phyloP scores from a whole-genome alignment of 176 grass and related monocot species.

The Cenchrus purpureus region DNA sequence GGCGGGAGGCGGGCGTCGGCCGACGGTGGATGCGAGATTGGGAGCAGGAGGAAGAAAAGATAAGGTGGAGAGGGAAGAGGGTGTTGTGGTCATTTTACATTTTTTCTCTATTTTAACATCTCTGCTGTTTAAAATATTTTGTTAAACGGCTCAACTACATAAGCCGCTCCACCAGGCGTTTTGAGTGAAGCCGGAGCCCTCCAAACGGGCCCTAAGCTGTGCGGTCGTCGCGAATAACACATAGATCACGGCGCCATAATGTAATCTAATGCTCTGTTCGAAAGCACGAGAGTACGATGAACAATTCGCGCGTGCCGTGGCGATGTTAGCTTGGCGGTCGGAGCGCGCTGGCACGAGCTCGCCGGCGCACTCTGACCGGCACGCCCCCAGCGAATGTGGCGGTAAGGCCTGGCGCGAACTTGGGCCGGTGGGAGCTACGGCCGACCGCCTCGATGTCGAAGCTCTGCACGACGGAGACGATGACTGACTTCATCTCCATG shows the following conservation, averaged over 20 bases:
- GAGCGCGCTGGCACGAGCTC: slow-evolving; percentile 20
- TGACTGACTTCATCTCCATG: slow-evolving; percentile 88
- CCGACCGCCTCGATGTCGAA: slow-evolving; percentile 67
- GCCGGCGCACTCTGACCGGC: slow-evolving; percentile 66
- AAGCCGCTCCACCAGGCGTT: too few relatives aligned
- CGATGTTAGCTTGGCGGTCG: slow-evolving; percentile 7
- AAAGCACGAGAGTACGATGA: slow-evolving; percentile 35
- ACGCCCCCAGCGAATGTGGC: slow-evolving; percentile 69
- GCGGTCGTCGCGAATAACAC: slow-evolving; percentile 18
- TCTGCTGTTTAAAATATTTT: too few relatives aligned
- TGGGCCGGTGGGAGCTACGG: slow-evolving; percentile 49
- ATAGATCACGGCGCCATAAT: slow-evolving; percentile 8
- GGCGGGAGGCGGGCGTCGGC: too few relatives aligned
- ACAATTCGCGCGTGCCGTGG: slow-evolving; percentile 5
- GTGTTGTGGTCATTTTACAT: too few relatives aligned
- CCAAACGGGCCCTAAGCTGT: not conserved
- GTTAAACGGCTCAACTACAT: too few relatives aligned
- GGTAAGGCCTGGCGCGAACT: slow-evolving; percentile 72
- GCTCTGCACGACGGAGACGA: slow-evolving; percentile 60
- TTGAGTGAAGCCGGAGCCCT: too few relatives aligned
- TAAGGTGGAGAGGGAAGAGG: too few relatives aligned
- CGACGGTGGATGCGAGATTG: too few relatives aligned
- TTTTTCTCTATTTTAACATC: too few relatives aligned
- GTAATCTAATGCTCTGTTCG: slow-evolving; percentile 16
- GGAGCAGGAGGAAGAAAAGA: too few relatives aligned